Evolutionary conservation across 768 basidiomycete species (phyloP), one percentile per base, ranked within the genome.

Genomic region (Lactifluus hygrophoroides): DNA sequence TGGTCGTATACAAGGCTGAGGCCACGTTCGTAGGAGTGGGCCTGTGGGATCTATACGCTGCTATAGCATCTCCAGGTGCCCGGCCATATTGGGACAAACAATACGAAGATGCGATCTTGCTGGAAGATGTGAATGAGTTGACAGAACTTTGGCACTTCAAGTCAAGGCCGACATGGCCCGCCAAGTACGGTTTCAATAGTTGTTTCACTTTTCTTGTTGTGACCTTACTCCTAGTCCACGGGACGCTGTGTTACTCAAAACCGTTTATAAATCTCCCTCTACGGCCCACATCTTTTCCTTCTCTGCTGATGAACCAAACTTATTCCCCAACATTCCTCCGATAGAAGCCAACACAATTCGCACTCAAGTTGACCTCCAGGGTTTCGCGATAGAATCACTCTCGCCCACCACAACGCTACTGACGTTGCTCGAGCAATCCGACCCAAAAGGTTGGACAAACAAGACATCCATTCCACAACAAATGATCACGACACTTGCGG

Each of bases 291-390:
- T 98, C 19, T 97, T 98, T 70, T 85, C 88, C 1, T 96, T 96
- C 72, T 96, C 94, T 3, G 89, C 85, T 0, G 93, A 97, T 63
- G 92, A 97, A 64, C 81, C 81, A 51, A 83, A 88, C 55, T 77
- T 96, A 14, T 96, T 97, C 71, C 86, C 91, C 0, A 79, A 76
- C 60, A 80, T 82, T 62, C 90, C 80, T 46, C 75, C 75, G 11
- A 75, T 72, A 1, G 90, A 89, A 49, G 84, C 88, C 0, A 87
- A 81, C 64, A 80, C 88, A 50, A 95, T 96, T 61, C 87, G 94
- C 7, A 91, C 90, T 0, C 94, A 98, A 70, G 86, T 95, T n/a
- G 94, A 96, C 69, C 76, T 99, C n/a, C 94, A 93, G 73, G 96
- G 95, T 47, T 98, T 94, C 90, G 90, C 95, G 0, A 93, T 99